phyloP scores from a whole-genome alignment of 2,329 filamentous ascomycete genomes.

The Spiromastix sp. region DNA sequence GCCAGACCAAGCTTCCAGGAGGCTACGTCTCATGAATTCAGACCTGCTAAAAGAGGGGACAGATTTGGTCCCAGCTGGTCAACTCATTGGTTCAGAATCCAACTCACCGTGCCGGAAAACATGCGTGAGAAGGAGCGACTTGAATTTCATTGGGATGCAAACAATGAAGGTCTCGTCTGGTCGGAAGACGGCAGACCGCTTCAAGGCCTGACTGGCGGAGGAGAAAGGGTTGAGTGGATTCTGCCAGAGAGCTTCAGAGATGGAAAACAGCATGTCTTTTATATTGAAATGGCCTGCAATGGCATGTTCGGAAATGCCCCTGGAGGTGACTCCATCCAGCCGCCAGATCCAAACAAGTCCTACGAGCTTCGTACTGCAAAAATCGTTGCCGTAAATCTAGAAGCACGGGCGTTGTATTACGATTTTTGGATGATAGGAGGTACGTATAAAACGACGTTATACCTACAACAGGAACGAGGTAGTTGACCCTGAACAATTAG shows the following conservation, averaged over 20 bases:
- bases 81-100: constrained; percentile 91
- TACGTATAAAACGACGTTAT: no score
- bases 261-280: constrained; percentile 78
- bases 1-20: constrained; percentile 78
- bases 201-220: constrained; percentile 82
- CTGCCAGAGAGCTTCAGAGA: constrained; percentile 72
- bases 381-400: constrained; percentile 79
- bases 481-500: no score
- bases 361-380: constrained; percentile 68
- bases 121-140: constrained; percentile 67
- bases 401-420: constrained; percentile 71
- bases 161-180: constrained; percentile 93
- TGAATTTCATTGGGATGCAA: constrained; percentile 94
- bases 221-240: constrained; percentile 85
- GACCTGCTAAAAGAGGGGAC: constrained; percentile 61
- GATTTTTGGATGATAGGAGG: constrained; percentile 88
- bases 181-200: constrained; percentile 78
- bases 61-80: constrained; percentile 92
- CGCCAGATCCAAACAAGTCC: constrained; percentile 73
- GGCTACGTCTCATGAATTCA: constrained; percentile 66
- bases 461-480: no score
- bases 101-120: constrained; percentile 63
- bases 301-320: constrained; percentile 93
- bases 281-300: constrained; percentile 98
- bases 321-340: constrained; percentile 76